A percentile compares a stretch with the other conserved stretches of the same genome.
These are phyloP conservation scores for Aspergillus cejpii DNA, from an alignment of 2,329 filamentous ascomycete species.

Conservation along the genomic window DNA sequence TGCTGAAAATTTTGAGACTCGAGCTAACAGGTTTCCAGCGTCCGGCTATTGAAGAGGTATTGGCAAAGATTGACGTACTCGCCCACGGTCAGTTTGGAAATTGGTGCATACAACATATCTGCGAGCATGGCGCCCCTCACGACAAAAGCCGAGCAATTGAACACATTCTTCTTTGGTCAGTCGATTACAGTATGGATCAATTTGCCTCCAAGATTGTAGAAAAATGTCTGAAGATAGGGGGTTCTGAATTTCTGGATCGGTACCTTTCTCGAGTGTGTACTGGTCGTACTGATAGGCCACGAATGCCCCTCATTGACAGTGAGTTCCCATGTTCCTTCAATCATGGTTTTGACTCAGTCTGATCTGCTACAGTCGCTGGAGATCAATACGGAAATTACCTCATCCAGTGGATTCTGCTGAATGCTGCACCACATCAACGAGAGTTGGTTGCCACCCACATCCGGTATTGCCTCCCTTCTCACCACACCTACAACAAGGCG, in stretches of 20 bases:
- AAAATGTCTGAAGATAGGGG: constrained; percentile 96
- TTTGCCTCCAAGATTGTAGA: constrained; percentile 99
- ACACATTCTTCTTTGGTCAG: constrained; percentile 86
- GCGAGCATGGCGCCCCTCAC: constrained; percentile 84
- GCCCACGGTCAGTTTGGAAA: constrained; percentile 97
- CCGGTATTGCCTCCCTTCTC: constrained; percentile 43
- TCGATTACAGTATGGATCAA: constrained; percentile 97
- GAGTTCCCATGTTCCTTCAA: constrained; percentile 27
- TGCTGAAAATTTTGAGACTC: neutral
- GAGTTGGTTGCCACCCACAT: constrained; percentile 92
- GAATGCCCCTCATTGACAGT: constrained; percentile 94
- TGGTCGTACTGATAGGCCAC: constrained; percentile 79
- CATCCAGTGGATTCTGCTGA: constrained; percentile 92
- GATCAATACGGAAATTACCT: constrained; percentile 99
- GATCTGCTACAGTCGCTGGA: constrained; percentile 59
- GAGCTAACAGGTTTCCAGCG: constrained; percentile 53
- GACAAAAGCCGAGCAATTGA: constrained; percentile 92
- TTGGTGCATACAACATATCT: constrained; percentile 99
- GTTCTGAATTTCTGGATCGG: constrained; percentile 78
- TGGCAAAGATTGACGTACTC: constrained; percentile 90
- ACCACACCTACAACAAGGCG: neutral
- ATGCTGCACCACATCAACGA: constrained; percentile 78
- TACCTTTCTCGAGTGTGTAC: constrained; percentile 94
- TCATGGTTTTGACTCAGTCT: constrained; percentile 4
- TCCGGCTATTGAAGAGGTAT: constrained; percentile 92